Evolutionary conservation across 768 basidiomycete genomes (phyloP).

Genomic region (Hortiboletus campestris): DNA sequence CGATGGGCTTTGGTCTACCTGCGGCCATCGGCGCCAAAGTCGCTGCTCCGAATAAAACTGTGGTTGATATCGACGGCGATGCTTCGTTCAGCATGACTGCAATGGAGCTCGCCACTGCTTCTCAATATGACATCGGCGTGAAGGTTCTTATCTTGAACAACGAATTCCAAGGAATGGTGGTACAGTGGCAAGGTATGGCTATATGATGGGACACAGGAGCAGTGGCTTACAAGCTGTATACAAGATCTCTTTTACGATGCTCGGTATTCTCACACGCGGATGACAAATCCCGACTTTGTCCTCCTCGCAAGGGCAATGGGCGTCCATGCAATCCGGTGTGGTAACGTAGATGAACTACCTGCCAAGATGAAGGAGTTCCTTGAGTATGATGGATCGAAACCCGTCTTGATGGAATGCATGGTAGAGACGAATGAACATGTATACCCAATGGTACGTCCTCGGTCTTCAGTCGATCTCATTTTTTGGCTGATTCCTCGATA

Average conservation of each 20-base stretch:
- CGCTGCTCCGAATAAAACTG: slow-evolving; percentile 88
- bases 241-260: slow-evolving; percentile 93
- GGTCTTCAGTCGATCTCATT: neutral
- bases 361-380: slow-evolving; percentile 99
- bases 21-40: slow-evolving; percentile 97
- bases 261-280: slow-evolving; percentile 94
- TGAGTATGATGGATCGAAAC: slow-evolving; percentile 85
- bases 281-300: slow-evolving; percentile 96
- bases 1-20: slow-evolving; percentile 98
- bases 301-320: slow-evolving; percentile 87
- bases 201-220: neutral
- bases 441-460: slow-evolving; percentile 74
- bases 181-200: slow-evolving; percentile 92
- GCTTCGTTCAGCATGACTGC: slow-evolving; percentile 99
- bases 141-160: slow-evolving; percentile 94
- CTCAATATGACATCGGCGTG: slow-evolving; percentile 89
- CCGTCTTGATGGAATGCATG: slow-evolving; percentile 87
- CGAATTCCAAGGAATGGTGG: slow-evolving; percentile 98
- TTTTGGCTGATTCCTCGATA: slow-evolving; percentile 25
- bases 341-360: slow-evolving; percentile 70
- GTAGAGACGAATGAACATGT: slow-evolving; percentile 86
- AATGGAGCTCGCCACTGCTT: slow-evolving; percentile 96
- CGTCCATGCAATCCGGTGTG: slow-evolving; percentile 84
- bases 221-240: slow-evolving; percentile 1
- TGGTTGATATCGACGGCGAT: slow-evolving; percentile 96